Base-by-base conservation (phyloP, 2,329 filamentous ascomycete species). In the Cyclaneusma minus region DNA sequence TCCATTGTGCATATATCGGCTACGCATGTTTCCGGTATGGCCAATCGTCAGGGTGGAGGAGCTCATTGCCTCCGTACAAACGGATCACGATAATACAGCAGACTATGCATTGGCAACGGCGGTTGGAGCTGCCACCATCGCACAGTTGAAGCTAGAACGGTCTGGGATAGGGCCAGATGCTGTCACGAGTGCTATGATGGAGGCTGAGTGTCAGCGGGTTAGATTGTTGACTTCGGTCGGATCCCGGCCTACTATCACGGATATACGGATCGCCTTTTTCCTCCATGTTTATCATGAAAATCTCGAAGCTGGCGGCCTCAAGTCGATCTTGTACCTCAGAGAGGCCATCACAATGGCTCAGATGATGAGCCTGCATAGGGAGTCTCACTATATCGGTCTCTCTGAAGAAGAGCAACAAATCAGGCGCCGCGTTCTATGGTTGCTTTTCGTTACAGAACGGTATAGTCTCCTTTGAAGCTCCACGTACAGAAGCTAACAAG, bases 281-380 rank as follows among this genome's bases (percentile, higher is more conserved):
- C 41, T 64, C 11, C 61, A 64, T 35, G 55, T 62, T 7, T 63
- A 61, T 27, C 52, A 63, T 34, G 60, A 64, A 37, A 64, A 64
- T 28, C 50, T 55, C 30, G 35, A 47, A 7, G 48, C 57, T 0
- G 60, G 60, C 3, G 57, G 59, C 1, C 49, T 47, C 2, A 54
- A 55, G 26, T 62, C 60, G 3, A 42, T 63, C 5, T 37, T 64
- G 6, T 60, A 59, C 33, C 37, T 65, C 5, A 49, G 61, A 5
- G 60, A 64, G 32, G 57, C 60, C 5, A 58, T 65, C n/a, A 60
- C 60, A 0, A 44, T 61, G 13, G 60, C 60, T 2, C 61, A 65
- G 33, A 54, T 64, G 22, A 49, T 63, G 36, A 45, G 54, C 1
- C 43, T 65, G 4, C 56, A 64, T 26, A 50, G 54, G 7, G 51